Evolutionary conservation across 768 basidiomycete species (phyloP), one percentile per base, ranked within the genome.

Genomic region (Multifurca ochricompacta): DNA sequence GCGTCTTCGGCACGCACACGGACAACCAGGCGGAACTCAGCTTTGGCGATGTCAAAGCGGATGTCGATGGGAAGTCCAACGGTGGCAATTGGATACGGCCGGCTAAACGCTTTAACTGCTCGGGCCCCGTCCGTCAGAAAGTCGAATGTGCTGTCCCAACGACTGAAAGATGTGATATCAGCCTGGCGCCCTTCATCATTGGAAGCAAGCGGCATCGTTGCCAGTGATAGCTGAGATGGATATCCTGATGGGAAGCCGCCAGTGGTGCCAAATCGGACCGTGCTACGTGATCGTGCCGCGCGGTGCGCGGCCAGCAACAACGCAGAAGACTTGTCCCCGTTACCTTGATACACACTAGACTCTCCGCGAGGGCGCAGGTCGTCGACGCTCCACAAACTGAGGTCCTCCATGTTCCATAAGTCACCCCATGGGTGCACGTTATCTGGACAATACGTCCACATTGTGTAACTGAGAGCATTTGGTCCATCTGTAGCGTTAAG

Each of bases 381-480:
- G 60, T 92, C 89, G 3, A 68, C 60, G 61, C 84, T 85, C 89
- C 89, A 97, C 13, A 98, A 58, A 59, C 88, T 91, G 54, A 98
- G 67, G 70, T 98, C 95, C 71, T 99, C 95, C 70, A 89, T 80
- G 67, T 97, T 94, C 95, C 94, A 99, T 1, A 84, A 84, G 69
- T 99, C 95, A 13, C 95, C 92, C 90, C 89, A 96, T 64, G 79
- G 73, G 65, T 97, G 91, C 23, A 74, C 75, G 64, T 83, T 84
- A 62, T 95, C 88, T 0, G 87, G 73, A 55, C 86, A 85, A 66
- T 94, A 96, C 31, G 83, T 87, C 93, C 93, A 96, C 8, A 91
- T 71, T 42, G 91, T 92, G 67, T 81, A 95, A 62, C 76, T 90
- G 54, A 94, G 68, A 32, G 68, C 76, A 60, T 91, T 91, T 9